Evolutionary conservation across 106 monocot species (phyloP).

Genomic region (Dioscorea dumetorum): DNA sequence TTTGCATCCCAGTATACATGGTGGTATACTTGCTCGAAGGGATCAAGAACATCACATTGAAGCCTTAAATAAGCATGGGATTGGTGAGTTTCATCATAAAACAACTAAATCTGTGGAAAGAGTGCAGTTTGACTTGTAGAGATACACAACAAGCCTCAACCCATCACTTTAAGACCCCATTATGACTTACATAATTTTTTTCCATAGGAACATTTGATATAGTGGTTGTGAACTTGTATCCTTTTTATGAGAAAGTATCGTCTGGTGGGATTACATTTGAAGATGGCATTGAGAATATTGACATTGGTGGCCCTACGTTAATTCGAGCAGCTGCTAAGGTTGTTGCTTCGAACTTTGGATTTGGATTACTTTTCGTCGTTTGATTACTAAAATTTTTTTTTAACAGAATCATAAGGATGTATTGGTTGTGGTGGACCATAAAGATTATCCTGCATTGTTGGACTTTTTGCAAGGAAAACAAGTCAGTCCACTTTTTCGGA

Average conservation of each 20-base stretch:
- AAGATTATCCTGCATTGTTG: slow-evolving; percentile 77
- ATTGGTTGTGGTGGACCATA: slow-evolving; percentile 81
- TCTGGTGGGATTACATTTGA: slow-evolving; percentile 70
- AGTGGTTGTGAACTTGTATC: slow-evolving; percentile 93
- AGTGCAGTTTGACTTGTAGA: too few relatives aligned
- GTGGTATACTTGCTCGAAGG: slow-evolving; percentile 94
- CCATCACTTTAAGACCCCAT: too few relatives aligned
- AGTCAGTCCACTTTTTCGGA: slow-evolving; percentile 55
- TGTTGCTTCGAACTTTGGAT: background rate
- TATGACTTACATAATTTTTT: background rate
- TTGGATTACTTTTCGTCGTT: background rate
- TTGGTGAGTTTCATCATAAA: slow-evolving; percentile 43
- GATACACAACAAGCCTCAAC: too few relatives aligned
- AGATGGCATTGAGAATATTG: slow-evolving; percentile 93
- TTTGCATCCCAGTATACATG: slow-evolving; percentile 90
- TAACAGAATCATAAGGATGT: slow-evolving; percentile 96
- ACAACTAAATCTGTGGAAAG: too few relatives aligned
- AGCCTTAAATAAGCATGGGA: slow-evolving; percentile 62
- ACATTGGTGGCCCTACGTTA: slow-evolving; percentile 91
- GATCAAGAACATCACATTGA: slow-evolving; percentile 71
- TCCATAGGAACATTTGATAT: slow-evolving; percentile 67
- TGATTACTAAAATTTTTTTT: background rate
- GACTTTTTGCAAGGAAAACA: slow-evolving; percentile 69
- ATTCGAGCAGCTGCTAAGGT: slow-evolving; percentile 98
- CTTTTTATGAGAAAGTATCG: slow-evolving; percentile 82